Base-by-base conservation (phyloP, 768 basidiomycete species). In the Phylloporus sp. region DNA sequence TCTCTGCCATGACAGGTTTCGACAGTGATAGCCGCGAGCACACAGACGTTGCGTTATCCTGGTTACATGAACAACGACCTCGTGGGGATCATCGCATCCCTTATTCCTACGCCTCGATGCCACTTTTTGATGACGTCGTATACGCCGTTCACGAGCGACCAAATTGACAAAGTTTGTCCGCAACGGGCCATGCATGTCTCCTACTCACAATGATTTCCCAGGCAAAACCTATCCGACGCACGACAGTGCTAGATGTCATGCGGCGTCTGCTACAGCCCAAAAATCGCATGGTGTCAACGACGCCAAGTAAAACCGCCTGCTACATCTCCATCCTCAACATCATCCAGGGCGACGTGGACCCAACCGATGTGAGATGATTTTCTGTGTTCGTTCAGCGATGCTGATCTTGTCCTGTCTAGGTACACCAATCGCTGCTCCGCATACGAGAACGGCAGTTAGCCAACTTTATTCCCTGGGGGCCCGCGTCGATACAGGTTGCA, bases 61-160 rank as follows among this genome's bases (percentile, higher is more conserved):
- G 91, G 92, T 49, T 97, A 97, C 71, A 97, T 95, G 94, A 97
- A 97, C 76, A 98, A 97, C 63, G 95, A 98, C 65, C 81, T 97
- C 32, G 94, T 97, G 58, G 91, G 93, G 20, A 93, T 98, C 55
- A 87, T 97, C 48, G 93, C 95, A 10, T 92, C 90, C n/a, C 80
- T 98, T 44, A 95, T 98, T 58, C 95, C 95, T 2, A 97, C 95
- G 3, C 95, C 95, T 31, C 80, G 94, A 47, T 97, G 93, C 68
- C 95, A 98, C 70, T 49, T 49, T 41, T 49, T 99, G 45, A 95
- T 95, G 91, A 98, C 97, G 10, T 93, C 93, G 13, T 99, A 98
- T 63, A 99, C 97, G 7, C 97, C 97, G 0, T 99, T 99, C 69
- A 95, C 95, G 5, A 91, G 91, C 57, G 95, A 97, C 69, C 87